Conservation (phyloP, 2,329 filamentous ascomycete genomes). For the Pseudocercospora cruenta region DNA sequence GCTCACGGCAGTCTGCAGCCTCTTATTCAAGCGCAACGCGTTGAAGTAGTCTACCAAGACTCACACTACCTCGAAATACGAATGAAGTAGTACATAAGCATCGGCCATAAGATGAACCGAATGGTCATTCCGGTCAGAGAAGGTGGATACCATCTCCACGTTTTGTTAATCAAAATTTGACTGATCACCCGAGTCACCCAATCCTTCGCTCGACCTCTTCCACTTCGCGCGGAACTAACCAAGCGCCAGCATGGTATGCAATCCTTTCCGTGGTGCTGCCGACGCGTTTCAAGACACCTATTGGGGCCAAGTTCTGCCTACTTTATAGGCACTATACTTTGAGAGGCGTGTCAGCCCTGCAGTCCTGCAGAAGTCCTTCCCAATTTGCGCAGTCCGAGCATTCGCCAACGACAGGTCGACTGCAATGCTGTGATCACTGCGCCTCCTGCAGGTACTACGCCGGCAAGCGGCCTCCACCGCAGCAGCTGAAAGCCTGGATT, state of each 20-base stretch:
- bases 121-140: background rate
- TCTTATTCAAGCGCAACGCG: too few species aligned
- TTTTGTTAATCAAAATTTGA: background rate
- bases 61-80: too few species aligned
- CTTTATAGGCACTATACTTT: background rate
- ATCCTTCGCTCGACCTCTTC: background rate
- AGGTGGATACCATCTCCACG: background rate
- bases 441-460: background rate
- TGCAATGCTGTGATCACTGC: background rate
- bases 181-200: background rate
- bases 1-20: too few species aligned
- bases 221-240: background rate
- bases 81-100: too few species aligned
- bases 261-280: background rate
- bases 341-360: background rate
- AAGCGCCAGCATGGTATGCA: conserved; percentile 1
- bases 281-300: background rate
- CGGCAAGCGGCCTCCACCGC: background rate
- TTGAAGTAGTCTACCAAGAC: too few species aligned
- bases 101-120: background rate
- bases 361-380: background rate
- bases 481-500: background rate
- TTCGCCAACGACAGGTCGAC: background rate
- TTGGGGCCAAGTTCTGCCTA: background rate
- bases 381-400: background rate